phyloP scores from a whole-genome alignment of 2,329 filamentous ascomycete genomes.

The Ascochyta clinopodiicola region DNA sequence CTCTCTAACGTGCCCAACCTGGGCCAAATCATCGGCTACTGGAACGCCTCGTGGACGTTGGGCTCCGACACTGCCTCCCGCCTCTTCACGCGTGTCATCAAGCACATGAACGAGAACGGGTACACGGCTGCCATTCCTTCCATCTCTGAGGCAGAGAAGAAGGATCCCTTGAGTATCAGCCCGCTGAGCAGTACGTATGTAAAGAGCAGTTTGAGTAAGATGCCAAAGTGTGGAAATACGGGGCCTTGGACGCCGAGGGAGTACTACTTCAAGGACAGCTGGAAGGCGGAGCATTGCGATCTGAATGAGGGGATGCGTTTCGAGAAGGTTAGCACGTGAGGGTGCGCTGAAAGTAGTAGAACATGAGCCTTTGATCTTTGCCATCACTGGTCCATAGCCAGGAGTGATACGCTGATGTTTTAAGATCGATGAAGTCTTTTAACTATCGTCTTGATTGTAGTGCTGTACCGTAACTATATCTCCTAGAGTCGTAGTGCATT shows the following conservation, averaged over 20 bases:
- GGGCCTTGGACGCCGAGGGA: slow-evolving; percentile 54
- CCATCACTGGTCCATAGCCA: no score
- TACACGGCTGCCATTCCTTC: slow-evolving; percentile 55
- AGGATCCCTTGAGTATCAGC: slow-evolving; percentile 52
- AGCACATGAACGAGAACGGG: slow-evolving; percentile 56
- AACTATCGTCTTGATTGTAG: no score
- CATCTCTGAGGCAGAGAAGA: slow-evolving; percentile 47
- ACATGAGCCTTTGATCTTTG: no score
- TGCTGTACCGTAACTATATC: no score
- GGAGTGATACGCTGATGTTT: no score
- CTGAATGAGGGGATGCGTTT: slow-evolving; percentile 52
- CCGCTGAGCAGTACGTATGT: slow-evolving; percentile 61
- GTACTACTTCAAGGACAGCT: slow-evolving; percentile 54
- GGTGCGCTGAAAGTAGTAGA: no score
- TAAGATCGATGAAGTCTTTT: no score
- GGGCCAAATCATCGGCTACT: slow-evolving; percentile 65
- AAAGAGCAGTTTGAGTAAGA: slow-evolving; percentile 44
- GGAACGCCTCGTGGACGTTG: slow-evolving; percentile 67
- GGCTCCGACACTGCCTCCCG: slow-evolving; percentile 63
- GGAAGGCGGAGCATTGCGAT: slow-evolving; percentile 52
- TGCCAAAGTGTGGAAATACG: slow-evolving; percentile 57
- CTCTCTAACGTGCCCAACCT: slow-evolving; percentile 68
- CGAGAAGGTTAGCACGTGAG: slow-evolving; percentile 29
- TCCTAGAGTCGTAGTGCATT: no score
- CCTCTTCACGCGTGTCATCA: slow-evolving; percentile 59